These are phyloP conservation scores for Thelonectria discophora DNA, from an alignment of 2,329 filamentous ascomycete species.

Conservation along the genomic window DNA sequence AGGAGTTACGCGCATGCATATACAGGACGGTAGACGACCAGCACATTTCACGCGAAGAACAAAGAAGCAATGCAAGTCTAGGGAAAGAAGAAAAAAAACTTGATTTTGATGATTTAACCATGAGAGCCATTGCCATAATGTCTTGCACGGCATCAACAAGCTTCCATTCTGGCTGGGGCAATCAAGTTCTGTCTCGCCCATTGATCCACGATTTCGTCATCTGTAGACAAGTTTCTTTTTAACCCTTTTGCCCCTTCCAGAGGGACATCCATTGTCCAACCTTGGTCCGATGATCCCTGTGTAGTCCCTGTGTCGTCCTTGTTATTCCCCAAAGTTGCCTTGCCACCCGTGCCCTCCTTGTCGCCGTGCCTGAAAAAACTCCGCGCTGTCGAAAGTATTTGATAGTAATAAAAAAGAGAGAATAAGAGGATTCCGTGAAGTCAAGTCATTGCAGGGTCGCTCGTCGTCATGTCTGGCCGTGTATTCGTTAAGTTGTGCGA, in stretches of 20 bases:
- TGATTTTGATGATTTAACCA: slow-evolving; percentile 28
- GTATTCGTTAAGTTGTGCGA: slow-evolving; percentile 12
- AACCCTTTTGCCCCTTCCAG: slow-evolving; percentile 32
- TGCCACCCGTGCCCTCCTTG: not conserved
- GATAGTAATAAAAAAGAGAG: slow-evolving; percentile 18
- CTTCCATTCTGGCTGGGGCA: slow-evolving; percentile 19
- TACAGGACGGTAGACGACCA: not conserved
- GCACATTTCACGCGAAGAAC: not conserved
- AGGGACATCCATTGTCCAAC: slow-evolving; percentile 30
- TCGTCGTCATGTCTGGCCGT: slow-evolving; percentile 27
- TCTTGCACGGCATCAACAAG: slow-evolving; percentile 36
- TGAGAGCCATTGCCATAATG: slow-evolving; percentile 22
- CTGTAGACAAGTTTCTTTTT: slow-evolving; percentile 4
- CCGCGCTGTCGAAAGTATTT: slow-evolving; percentile 35
- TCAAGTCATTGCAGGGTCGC: slow-evolving; percentile 34
- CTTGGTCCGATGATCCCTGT: slow-evolving; percentile 16
- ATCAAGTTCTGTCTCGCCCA: slow-evolving; percentile 19
- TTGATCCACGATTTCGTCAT: slow-evolving; percentile 17
- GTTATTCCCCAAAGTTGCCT: not conserved
- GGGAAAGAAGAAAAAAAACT: slow-evolving; percentile 10
- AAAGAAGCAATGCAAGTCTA: slow-evolving; percentile 11
- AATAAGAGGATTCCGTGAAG: slow-evolving; percentile 12
- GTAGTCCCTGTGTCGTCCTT: slow-evolving; percentile 2
- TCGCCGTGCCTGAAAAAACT: slow-evolving; percentile 28
- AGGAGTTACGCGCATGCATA: not conserved